Conservation (phyloP, 108 stramenopile species). For the Cyclotella atomus region DNA sequence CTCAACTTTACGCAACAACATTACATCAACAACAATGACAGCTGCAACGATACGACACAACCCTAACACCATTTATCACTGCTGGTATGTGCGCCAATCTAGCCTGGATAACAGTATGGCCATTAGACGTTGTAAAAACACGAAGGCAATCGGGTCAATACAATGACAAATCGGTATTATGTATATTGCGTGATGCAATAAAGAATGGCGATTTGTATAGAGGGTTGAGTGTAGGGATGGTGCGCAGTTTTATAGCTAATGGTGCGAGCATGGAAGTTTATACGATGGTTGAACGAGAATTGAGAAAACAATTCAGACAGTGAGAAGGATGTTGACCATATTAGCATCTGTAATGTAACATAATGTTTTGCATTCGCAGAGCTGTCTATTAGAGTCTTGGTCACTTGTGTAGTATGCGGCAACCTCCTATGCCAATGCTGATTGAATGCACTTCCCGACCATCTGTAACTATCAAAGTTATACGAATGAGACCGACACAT, state of each 20-base stretch:
- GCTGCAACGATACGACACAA: conserved; percentile 3
- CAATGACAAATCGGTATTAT: conserved; percentile 29
- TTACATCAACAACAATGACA: not conserved
- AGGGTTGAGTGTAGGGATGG: conserved; percentile 73
- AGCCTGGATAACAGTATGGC: conserved; percentile 87
- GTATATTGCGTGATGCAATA: conserved; percentile 57
- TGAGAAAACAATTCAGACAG: conserved; percentile 22
- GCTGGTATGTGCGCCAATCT: conserved; percentile 83
- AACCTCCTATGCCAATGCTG: too few relatives aligned
- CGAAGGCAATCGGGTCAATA: conserved; percentile 76
- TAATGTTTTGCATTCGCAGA: too few relatives aligned
- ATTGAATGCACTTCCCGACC: too few relatives aligned
- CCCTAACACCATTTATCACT: conserved; percentile 55
- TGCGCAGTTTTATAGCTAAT: conserved; percentile 74
- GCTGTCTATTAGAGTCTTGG: too few relatives aligned
- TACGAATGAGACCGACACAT: too few relatives aligned
- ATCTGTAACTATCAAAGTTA: too few relatives aligned
- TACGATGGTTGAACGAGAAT: conserved; percentile 46
- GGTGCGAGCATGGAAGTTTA: conserved; percentile 85
- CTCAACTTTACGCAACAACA: too few relatives aligned
- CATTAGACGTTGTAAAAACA: conserved; percentile 82
- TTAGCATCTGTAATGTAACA: not conserved
- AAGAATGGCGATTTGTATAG: conserved; percentile 63
- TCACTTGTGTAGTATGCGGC: too few relatives aligned
- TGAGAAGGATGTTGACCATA: not conserved